A percentile compares a stretch with the other conserved stretches of the same genome.
These are phyloP conservation scores for Cordyceps tenuipes DNA, from an alignment of 2,329 filamentous ascomycete species.

Conservation along the genomic window DNA sequence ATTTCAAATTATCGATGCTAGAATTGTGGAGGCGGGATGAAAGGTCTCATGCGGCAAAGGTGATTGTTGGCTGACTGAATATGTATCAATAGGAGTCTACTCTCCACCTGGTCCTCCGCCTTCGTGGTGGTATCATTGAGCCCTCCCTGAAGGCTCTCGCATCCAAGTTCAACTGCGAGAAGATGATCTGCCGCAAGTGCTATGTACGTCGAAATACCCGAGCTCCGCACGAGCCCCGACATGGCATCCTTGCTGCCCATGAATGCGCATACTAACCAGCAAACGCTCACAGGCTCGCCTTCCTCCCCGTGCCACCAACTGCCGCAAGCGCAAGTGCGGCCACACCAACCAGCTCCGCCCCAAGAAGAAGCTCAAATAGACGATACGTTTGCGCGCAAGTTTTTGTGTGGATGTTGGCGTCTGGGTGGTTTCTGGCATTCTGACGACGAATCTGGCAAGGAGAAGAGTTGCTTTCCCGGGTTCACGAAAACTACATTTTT, in stretches of 20 bases:
- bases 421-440: slow-evolving; percentile 32
- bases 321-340: slow-evolving; percentile 99
- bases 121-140: slow-evolving; percentile 98
- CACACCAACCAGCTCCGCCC: slow-evolving; percentile 99
- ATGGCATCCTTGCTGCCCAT: not conserved
- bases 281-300: slow-evolving; percentile 56
- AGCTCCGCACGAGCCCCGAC: not conserved
- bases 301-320: slow-evolving; percentile 98
- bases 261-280: slow-evolving; percentile 5
- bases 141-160: slow-evolving; percentile 96
- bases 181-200: slow-evolving; percentile 99
- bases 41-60: not conserved
- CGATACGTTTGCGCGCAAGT: slow-evolving; percentile 21
- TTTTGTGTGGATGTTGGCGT: slow-evolving; percentile 34
- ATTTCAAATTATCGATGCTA: not conserved
- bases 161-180: slow-evolving; percentile 99
- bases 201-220: slow-evolving; percentile 59
- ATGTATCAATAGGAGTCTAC: slow-evolving; percentile 68
- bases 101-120: slow-evolving; percentile 95
- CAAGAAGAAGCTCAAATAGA: slow-evolving; percentile 99
- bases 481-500: slow-evolving; percentile 23
- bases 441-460: slow-evolving; percentile 28
- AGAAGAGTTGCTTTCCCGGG: slow-evolving; percentile 23
- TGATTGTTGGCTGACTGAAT: slow-evolving; percentile 23
- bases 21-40: not conserved